Base-by-base conservation (phyloP, 2,329 filamentous ascomycete species). In the Curvularia sp. region DNA sequence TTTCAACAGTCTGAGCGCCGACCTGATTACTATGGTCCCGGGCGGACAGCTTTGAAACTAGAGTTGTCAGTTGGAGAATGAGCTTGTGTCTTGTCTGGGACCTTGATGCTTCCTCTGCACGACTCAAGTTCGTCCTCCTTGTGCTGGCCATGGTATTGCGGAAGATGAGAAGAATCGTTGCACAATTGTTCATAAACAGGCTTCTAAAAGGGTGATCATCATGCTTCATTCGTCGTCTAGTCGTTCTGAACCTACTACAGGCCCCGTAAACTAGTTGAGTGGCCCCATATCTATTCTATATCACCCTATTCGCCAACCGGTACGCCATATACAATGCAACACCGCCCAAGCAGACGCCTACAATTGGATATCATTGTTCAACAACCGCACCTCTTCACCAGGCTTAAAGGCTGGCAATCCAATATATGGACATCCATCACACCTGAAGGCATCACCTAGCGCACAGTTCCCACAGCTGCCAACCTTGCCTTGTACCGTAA, bases 401-500 rank as follows among this genome's bases (percentile, higher is more conserved):
- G 93, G 93, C 83, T 97, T 97, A 83, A 99, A 99, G 4, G 95
- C 91, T 13, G 95, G 95, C 67, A 99, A 84, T 4, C 93, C 93
- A 70, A 96, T 91, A 74, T 95, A 97, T 1, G 93, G 93, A 71
- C 89, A 91, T 2, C 86, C 84, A 66, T 85, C 83, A 64, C 84
- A 86, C 19, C 84, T 75, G 72, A 84, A 85, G 0, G 95, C 94
- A 77, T 98, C 94, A 49, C 95, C 95, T 15, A 99, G 83, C 27
- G 93, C 90, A 78, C 95, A 98, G 79, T 94, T 97, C 27, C 92
- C 92, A 77, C 95, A 99, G 18, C 91, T 96, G 53, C 95, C 94
- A 5, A 94, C 91, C 81, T 97, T 98, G 68, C 95, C 95, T 78
- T 96, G 86, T n/a, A 98, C 92, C 0, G 95, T 99, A 74, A 99